Conservation (phyloP, 1,284 basidiomycete species). For the Fereydounia khargensis region DNA sequence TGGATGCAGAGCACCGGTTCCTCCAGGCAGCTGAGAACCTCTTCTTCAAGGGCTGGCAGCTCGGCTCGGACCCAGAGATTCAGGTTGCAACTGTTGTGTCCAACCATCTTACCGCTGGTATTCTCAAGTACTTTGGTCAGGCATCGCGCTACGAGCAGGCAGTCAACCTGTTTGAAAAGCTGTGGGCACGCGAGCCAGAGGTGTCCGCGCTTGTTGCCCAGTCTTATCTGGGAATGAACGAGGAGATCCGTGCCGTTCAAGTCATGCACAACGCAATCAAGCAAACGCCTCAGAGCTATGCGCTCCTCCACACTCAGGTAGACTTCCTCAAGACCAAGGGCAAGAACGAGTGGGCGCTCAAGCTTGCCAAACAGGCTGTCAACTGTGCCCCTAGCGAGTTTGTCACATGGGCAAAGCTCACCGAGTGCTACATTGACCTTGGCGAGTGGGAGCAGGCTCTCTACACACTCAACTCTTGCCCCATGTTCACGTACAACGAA, state of each 20-base stretch:
- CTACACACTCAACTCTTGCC: slow-evolving; percentile 94
- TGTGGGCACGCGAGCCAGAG: slow-evolving; percentile 81
- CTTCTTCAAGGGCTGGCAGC: slow-evolving; percentile 95
- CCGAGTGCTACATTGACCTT: slow-evolving; percentile 88
- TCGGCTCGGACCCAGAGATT: slow-evolving; percentile 96
- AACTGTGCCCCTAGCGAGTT: slow-evolving; percentile 98
- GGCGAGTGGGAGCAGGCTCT: slow-evolving; percentile 81
- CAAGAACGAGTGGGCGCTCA: slow-evolving; percentile 76
- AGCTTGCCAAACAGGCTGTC: slow-evolving; percentile 86
- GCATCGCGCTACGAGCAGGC: slow-evolving; percentile 79
- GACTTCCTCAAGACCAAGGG: slow-evolving; percentile 83
- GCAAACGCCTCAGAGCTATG: slow-evolving; percentile 85
- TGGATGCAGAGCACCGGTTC: slow-evolving; percentile 85
- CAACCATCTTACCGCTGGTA: slow-evolving; percentile 89
- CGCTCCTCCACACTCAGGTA: slow-evolving; percentile 87
- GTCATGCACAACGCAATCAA: slow-evolving; percentile 83
- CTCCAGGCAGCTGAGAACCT: slow-evolving; percentile 84
- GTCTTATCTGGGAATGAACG: slow-evolving; percentile 93
- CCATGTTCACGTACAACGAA: slow-evolving; percentile 99
- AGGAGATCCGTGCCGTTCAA: slow-evolving; percentile 96
- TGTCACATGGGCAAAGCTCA: slow-evolving; percentile 96
- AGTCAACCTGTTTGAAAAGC: slow-evolving; percentile 91
- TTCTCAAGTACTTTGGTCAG: slow-evolving; percentile 96
- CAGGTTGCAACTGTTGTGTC: slow-evolving; percentile 97
- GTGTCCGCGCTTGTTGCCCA: slow-evolving; percentile 82